A percentile compares a stretch with the other conserved stretches of the same genome.
These are phyloP conservation scores for Claviceps spartinae DNA, from an alignment of 2,329 filamentous ascomycete species.

Conservation along the genomic window DNA sequence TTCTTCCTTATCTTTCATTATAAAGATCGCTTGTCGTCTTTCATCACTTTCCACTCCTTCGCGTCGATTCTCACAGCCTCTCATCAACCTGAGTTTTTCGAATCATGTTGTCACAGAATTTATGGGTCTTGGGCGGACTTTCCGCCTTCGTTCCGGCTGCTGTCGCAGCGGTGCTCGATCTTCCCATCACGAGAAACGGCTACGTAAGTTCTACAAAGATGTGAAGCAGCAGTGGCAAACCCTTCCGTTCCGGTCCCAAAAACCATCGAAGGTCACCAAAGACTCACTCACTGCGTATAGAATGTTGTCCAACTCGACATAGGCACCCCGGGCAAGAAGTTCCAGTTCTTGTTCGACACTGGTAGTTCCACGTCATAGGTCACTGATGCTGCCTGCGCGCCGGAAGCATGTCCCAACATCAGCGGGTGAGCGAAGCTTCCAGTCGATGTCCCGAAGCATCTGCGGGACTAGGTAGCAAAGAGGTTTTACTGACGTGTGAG, in stretches of 20 bases:
- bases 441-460: background rate
- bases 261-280: background rate
- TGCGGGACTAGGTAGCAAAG: background rate
- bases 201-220: background rate
- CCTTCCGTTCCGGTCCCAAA: background rate
- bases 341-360: constrained; percentile 21
- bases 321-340: constrained; percentile 17
- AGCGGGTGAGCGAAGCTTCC: constrained; percentile 10
- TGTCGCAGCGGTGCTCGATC: background rate
- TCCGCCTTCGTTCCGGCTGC: background rate
- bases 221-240: background rate
- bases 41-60: background rate
- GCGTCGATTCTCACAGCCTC: background rate
- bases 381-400: constrained; percentile 13
- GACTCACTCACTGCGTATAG: background rate
- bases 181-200: background rate
- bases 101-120: background rate
- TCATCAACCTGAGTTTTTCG: constrained; percentile 17
- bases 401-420: constrained; percentile 14
- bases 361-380: constrained; percentile 23
- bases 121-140: background rate
- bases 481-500: background rate
- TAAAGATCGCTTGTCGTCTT: too few species aligned
- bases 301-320: background rate
- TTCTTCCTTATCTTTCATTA: too few species aligned